phyloP scores from a whole-genome alignment of 2,329 filamentous ascomycete species.

The Helicocarpus griseus region DNA sequence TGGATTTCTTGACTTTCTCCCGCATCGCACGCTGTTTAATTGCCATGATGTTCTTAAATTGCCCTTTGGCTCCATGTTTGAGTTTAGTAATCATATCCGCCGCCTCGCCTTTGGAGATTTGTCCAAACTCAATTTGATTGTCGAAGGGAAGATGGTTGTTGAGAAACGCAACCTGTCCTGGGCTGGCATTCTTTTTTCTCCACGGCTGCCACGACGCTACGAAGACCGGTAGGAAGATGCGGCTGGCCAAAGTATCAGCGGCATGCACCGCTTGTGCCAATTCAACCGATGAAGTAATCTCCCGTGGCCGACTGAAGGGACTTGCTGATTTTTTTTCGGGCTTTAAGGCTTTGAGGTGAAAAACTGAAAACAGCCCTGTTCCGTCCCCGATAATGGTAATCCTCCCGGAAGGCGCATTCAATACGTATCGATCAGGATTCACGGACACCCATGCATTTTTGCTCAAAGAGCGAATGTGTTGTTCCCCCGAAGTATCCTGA shows the following conservation, averaged over 20 bases:
- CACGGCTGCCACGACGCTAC: constrained; percentile 59
- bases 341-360: constrained; percentile 21
- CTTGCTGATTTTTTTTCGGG: constrained; percentile 25
- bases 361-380: constrained; percentile 21
- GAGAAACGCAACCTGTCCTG: constrained; percentile 37
- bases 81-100: constrained; percentile 86
- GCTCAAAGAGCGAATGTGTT: constrained; percentile 68
- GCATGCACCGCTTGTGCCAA: constrained; percentile 72
- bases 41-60: constrained; percentile 48
- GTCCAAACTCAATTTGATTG: constrained; percentile 49
- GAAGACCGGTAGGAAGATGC: constrained; percentile 56
- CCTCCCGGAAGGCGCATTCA: constrained; percentile 56
- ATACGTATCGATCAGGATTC: constrained; percentile 58
- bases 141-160: constrained; percentile 39
- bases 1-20: constrained; percentile 24
- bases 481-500: constrained; percentile 67
- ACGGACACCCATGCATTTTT: constrained; percentile 74
- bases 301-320: constrained; percentile 59
- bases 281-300: constrained; percentile 55
- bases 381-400: constrained; percentile 39
- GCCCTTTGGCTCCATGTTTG: constrained; percentile 64
- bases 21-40: constrained; percentile 42
- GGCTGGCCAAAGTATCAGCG: constrained; percentile 68
- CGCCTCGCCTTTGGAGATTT: constrained; percentile 70
- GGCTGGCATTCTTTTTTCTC: constrained; percentile 56